Evolutionary conservation across 306 rosid species (phyloP), one percentile per base, ranked within the genome.

Genomic region (Ziziphus jujuba): DNA sequence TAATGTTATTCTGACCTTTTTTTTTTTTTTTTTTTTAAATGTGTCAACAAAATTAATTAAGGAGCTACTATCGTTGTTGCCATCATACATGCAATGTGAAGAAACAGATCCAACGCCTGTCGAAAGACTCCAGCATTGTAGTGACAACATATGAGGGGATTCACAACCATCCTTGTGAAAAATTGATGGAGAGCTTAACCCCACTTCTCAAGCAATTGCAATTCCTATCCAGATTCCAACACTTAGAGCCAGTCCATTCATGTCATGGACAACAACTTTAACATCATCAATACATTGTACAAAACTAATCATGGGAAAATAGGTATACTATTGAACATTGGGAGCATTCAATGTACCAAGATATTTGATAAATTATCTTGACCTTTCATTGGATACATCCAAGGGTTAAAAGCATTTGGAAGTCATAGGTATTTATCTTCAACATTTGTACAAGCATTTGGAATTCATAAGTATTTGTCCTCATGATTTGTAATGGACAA

Each of bases 61-160:
- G 77, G 66, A 73, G 77, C 51, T 73, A 73, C 31, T 73, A 64
- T 38, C 60, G 77, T 5, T 73, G 77, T n/a, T 43, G 65, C 21
- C 65, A 57, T 10, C 77, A 64, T 17, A 73, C 77, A 56, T 73
- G 77, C 53, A 65, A 57, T 45, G 77, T 73, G 7, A 73, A 73
- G 77, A 73, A 73, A 56, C 77, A 73, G 55, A 65, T 76, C 53
- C 71, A 76, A 57, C 49, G 72, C 72, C 67, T 69, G 4, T 56
- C 77, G 3, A 73, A 73, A 43, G 72, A 73, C 34, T 28, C 65
- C 12, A 47, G 65, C 14, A 56, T 64, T 21, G 77, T 73, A 38
- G 77, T 73, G 51, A 73, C 77, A 56, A 73, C 77, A 35, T 73
- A 73, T 9, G 77, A 73, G 54, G 77, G 77, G 5, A 58, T 73